Evolutionary conservation across 2,329 filamentous ascomycete genomes (phyloP).

Genomic region (Lasiodiplodia hormozganensis): DNA sequence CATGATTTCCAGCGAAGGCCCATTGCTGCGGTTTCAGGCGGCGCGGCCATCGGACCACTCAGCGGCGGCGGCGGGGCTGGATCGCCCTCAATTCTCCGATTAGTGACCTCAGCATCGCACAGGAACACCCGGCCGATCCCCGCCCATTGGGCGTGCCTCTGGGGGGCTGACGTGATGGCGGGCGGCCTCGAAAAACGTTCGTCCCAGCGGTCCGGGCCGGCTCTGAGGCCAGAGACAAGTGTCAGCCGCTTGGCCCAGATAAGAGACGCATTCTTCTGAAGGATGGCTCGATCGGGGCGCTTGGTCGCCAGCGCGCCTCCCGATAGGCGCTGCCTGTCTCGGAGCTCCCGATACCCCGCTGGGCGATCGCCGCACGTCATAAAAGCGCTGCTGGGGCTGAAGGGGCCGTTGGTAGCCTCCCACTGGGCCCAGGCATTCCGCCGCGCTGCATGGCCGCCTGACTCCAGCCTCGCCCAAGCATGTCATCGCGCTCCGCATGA

Average conservation of each 20-base stretch:
- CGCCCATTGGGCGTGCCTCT: slow-evolving; percentile 24
- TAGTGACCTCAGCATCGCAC: slow-evolving; percentile 30
- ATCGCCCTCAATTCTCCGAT: slow-evolving; percentile 31
- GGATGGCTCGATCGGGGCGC: slow-evolving; percentile 27
- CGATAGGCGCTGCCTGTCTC: slow-evolving; percentile 30
- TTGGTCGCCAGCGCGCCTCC: not conserved
- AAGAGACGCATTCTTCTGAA: slow-evolving; percentile 26
- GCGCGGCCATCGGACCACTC: slow-evolving; percentile 26
- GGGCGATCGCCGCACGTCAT: slow-evolving; percentile 20
- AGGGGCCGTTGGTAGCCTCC: slow-evolving; percentile 26
- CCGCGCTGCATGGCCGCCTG: slow-evolving; percentile 26
- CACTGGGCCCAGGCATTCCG: slow-evolving; percentile 22
- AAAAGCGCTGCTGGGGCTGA: slow-evolving; percentile 17
- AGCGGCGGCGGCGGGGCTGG: slow-evolving; percentile 25
- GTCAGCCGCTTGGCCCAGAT: slow-evolving; percentile 28
- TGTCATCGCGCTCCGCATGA: slow-evolving; percentile 23
- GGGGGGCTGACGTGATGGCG: slow-evolving; percentile 27
- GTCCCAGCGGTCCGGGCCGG: slow-evolving; percentile 30
- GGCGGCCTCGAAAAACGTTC: slow-evolving; percentile 30
- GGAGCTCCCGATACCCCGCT: slow-evolving; percentile 30
- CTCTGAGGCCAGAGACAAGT: slow-evolving; percentile 30
- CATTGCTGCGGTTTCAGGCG: slow-evolving; percentile 30
- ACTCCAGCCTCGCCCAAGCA: slow-evolving; percentile 20
- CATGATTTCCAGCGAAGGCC: slow-evolving; percentile 27
- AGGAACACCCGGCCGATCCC: slow-evolving; percentile 18